Evolutionary conservation across 225 moss, liverwort and hornwort genomes (phyloP).

Genomic region (Pseudoscleropodium purum): DNA sequence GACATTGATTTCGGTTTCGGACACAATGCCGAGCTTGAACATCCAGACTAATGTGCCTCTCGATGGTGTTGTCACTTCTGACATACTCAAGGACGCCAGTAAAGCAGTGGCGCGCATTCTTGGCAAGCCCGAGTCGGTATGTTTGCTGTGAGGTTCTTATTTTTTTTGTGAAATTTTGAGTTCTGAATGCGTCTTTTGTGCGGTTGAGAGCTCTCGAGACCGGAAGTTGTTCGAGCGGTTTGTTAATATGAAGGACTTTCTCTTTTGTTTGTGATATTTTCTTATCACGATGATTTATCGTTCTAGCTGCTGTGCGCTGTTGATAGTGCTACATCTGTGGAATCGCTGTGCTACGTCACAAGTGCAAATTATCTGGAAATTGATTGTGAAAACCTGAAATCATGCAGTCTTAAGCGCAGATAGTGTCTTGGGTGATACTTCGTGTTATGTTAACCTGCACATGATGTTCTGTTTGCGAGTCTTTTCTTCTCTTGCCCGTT

Average conservation of each 20-base stretch:
- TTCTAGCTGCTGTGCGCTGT: neutral
- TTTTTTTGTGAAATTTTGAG: neutral
- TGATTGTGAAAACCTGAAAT: neutral
- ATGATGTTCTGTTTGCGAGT: neutral
- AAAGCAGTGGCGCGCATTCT: slow-evolving; percentile 54
- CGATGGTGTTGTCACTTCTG: slow-evolving; percentile 67
- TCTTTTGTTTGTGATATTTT: neutral
- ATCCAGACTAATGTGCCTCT: slow-evolving; percentile 74
- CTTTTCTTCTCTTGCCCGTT: neutral
- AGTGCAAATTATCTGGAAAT: neutral
- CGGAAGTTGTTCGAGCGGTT: neutral
- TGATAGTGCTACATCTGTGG: neutral
- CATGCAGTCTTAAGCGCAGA: neutral
- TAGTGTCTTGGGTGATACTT: neutral
- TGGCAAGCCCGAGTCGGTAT: slow-evolving; percentile 67
- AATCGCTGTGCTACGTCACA: neutral
- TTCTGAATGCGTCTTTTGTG: neutral
- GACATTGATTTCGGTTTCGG: neutral
- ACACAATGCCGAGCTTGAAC: slow-evolving; percentile 59
- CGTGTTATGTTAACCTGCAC: neutral
- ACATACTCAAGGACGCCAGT: slow-evolving; percentile 80
- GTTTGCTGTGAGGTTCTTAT: neutral
- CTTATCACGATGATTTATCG: neutral
- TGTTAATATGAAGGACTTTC: neutral
- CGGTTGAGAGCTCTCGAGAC: neutral